A percentile compares a stretch with the other conserved stretches of the same genome.
phyloP scores from a whole-genome alignment of 495 filamentous ascomycete genomes.

The Podospora fimiseda region DNA sequence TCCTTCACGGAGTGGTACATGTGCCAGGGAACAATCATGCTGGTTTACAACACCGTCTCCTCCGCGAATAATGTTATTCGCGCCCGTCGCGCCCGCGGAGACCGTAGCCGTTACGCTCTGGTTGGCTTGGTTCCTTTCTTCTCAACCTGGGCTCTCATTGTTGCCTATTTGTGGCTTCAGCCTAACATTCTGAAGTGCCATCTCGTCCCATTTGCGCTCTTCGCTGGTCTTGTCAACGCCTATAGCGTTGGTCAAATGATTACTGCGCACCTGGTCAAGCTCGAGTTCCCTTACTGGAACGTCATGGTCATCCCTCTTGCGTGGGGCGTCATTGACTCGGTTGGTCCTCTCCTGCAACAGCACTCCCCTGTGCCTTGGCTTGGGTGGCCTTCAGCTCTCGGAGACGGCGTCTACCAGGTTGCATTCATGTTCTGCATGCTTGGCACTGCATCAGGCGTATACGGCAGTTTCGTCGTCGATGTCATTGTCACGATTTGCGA shows the following conservation, averaged over 20 bases:
- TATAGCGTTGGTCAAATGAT: conserved; percentile 95
- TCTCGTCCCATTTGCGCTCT: conserved; percentile 80
- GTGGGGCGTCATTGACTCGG: conserved; percentile 67
- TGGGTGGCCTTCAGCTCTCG: conserved; percentile 75
- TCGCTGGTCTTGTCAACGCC: conserved; percentile 81
- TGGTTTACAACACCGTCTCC: conserved; percentile 73
- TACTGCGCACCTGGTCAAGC: conserved; percentile 79
- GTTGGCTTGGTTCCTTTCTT: conserved; percentile 77
- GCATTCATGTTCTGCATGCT: conserved; percentile 80
- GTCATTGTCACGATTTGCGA: conserved; percentile 97
- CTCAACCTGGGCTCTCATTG: conserved; percentile 64
- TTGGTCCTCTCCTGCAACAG: conserved; percentile 57
- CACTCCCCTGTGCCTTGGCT: conserved; percentile 49
- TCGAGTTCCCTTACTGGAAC: conserved; percentile 82
- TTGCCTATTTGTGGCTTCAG: conserved; percentile 73
- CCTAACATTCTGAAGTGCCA: conserved; percentile 74
- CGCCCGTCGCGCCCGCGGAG: conserved; percentile 64
- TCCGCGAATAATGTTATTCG: conserved; percentile 76
- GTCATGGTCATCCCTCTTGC: conserved; percentile 63
- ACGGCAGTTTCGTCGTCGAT: conserved; percentile 93
- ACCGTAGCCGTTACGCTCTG: conserved; percentile 64
- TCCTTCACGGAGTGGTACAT: conserved; percentile 89
- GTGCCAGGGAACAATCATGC: conserved; percentile 76
- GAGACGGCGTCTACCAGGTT: conserved; percentile 69
- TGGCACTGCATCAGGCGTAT: conserved; percentile 74